Evolutionary conservation across 2,329 filamentous ascomycete species (phyloP).

Genomic region (Colletotrichum sp.): DNA sequence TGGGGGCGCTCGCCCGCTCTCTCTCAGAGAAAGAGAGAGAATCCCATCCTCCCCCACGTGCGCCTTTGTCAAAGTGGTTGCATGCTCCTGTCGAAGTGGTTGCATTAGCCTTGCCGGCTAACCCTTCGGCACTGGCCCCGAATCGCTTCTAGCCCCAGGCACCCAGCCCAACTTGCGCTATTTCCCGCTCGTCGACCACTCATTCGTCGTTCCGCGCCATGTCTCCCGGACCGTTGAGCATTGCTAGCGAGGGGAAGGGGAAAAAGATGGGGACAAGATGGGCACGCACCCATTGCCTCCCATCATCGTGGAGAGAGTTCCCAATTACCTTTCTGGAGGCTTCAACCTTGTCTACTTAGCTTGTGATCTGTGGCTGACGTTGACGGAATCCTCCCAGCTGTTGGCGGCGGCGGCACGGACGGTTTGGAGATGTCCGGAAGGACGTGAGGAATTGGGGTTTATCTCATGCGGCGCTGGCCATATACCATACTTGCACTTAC

Average conservation of each 20-base stretch:
- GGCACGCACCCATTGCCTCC: neutral
- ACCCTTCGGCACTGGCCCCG: conserved; percentile 9
- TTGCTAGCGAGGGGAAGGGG: neutral
- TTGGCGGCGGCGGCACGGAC: conserved; percentile 3
- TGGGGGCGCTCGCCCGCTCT: neutral
- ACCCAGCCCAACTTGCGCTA: neutral
- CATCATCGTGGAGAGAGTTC: neutral
- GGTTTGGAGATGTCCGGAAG: conserved; percentile 22
- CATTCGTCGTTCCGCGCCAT: neutral
- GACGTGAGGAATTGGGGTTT: conserved; percentile 16
- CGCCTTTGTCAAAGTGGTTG: conserved; percentile 11
- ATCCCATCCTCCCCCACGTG: conserved; percentile 2
- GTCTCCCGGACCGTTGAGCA: neutral
- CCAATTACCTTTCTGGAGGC: neutral
- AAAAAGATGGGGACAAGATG: neutral
- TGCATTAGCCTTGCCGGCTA: conserved; percentile 20
- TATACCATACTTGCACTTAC: neutral
- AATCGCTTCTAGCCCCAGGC: neutral
- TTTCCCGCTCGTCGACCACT: neutral
- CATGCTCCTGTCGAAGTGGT: conserved; percentile 8
- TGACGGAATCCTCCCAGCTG: neutral
- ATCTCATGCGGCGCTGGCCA: neutral
- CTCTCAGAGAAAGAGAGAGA: neutral
- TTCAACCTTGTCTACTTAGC: neutral
- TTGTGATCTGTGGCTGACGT: conserved; percentile 18